These are phyloP conservation scores for Torrubiellomyces zombiae DNA, from an alignment of 2,329 filamentous ascomycete genomes.

Conservation along the genomic window DNA sequence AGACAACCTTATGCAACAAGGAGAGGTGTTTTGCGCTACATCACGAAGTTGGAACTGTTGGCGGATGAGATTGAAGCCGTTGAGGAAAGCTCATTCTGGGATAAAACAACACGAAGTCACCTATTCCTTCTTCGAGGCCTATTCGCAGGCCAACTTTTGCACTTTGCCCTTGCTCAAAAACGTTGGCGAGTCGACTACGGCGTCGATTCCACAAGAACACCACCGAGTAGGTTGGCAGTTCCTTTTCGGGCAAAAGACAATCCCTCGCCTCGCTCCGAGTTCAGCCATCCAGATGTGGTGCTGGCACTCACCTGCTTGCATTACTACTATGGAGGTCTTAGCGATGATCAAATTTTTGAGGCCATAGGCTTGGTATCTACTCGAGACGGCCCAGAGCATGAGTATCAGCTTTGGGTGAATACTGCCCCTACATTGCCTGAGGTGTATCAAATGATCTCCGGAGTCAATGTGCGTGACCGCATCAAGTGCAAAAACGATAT, in stretches of 20 bases:
- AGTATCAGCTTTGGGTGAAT: slow-evolving; percentile 31
- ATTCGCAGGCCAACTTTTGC: slow-evolving; percentile 33
- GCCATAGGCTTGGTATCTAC: slow-evolving; percentile 26
- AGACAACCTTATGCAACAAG: slow-evolving; percentile 13
- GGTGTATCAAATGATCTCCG: slow-evolving; percentile 21
- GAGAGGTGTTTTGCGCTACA: slow-evolving; percentile 20
- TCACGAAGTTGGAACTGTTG: slow-evolving; percentile 16
- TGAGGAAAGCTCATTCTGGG: slow-evolving; percentile 16
- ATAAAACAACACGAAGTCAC: slow-evolving; percentile 12
- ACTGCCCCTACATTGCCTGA: slow-evolving; percentile 16
- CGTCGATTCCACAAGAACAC: slow-evolving; percentile 22
- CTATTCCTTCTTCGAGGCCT: slow-evolving; percentile 35
- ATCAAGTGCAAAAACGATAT: slow-evolving; percentile 27
- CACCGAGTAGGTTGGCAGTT: slow-evolving; percentile 30
- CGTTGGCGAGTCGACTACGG: slow-evolving; percentile 49
- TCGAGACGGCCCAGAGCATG: slow-evolving; percentile 30
- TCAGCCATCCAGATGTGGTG: slow-evolving; percentile 50
- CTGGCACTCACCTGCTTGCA: slow-evolving; percentile 48
- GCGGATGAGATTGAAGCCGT: slow-evolving; percentile 15
- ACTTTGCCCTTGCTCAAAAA: slow-evolving; percentile 34
- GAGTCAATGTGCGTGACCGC: slow-evolving; percentile 40
- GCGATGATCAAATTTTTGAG: slow-evolving; percentile 31
- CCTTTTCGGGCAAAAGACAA: slow-evolving; percentile 41
- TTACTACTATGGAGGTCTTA: slow-evolving; percentile 49
- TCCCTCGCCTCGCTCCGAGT: slow-evolving; percentile 35